Conservation (phyloP, 805 yeast genomes). For the Tetrapisispora taiwanensis region DNA sequence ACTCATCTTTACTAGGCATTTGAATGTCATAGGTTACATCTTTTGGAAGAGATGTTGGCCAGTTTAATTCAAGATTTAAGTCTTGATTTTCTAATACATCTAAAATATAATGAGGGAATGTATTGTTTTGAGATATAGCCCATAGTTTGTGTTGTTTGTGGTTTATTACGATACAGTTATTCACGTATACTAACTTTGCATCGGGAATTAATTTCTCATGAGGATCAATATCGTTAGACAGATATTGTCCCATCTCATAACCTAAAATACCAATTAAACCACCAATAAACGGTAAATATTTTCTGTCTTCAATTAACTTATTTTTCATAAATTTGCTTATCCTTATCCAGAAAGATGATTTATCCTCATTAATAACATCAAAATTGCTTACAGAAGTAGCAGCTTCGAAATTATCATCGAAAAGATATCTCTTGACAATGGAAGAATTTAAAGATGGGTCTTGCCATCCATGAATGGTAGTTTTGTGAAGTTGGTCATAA, state of each 20-base stretch:
- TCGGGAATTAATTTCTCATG: constrained; percentile 43
- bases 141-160: constrained; percentile 37
- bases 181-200: constrained; percentile 61
- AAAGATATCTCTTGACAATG: constrained; percentile 1
- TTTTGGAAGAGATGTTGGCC: constrained; percentile 13
- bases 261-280: constrained; percentile 81
- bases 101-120: constrained; percentile 25
- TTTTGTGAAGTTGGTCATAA: constrained; percentile 38
- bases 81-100: neutral
- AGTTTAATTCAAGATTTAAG: constrained; percentile 7
- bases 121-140: constrained; percentile 40
- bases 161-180: constrained; percentile 51
- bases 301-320: constrained; percentile 7
- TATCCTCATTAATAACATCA: constrained; percentile 14
- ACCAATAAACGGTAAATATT: constrained; percentile 71
- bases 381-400: constrained; percentile 2
- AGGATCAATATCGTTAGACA: constrained; percentile 29
- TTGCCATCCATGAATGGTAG: constrained; percentile 24
- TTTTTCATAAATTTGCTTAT: constrained; percentile 22
- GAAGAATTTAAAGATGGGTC: constrained; percentile 11
- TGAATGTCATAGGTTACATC: constrained; percentile 25
- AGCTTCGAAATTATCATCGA: neutral
- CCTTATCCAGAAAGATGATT: constrained; percentile 22
- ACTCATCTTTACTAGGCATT: constrained; percentile 44
- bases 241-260: constrained; percentile 72